These are phyloP conservation scores for Blastocladiella britannica DNA, from an alignment of 192 early-diverging fungal genomes.

Conservation along the genomic window DNA sequence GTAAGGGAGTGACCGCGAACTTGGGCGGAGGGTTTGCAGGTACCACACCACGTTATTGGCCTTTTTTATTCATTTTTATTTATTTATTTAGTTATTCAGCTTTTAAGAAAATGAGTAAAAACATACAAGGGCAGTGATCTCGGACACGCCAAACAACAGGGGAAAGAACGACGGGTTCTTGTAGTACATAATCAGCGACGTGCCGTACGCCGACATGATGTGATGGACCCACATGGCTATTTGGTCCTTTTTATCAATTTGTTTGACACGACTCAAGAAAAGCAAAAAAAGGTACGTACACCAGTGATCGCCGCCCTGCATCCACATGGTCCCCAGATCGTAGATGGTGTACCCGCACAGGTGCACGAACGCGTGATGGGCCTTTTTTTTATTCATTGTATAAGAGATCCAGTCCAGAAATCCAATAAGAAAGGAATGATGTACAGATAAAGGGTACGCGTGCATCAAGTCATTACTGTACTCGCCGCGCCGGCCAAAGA, in stretches of 20 bases:
- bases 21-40: background rate
- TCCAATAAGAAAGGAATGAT: background rate
- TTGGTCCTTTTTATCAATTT: too few species aligned
- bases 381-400: background rate
- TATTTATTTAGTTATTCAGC: too few species aligned
- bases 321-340: background rate
- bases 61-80: too few species aligned
- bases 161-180: background rate
- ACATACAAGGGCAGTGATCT: background rate
- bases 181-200: background rate
- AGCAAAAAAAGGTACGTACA: too few species aligned
- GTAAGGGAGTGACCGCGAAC: background rate
- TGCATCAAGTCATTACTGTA: background rate
- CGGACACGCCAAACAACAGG: background rate
- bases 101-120: too few species aligned
- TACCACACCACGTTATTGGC: background rate
- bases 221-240: background rate
- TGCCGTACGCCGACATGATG: background rate
- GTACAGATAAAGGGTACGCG: background rate
- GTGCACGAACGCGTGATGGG: background rate
- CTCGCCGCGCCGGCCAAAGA: background rate
- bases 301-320: background rate
- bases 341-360: background rate
- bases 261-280: too few species aligned
- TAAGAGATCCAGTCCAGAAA: background rate